A percentile compares a stretch with the other conserved stretches of the same genome.
phyloP scores from a whole-genome alignment of 768 basidiomycete species.

The Rickenella mellea region DNA sequence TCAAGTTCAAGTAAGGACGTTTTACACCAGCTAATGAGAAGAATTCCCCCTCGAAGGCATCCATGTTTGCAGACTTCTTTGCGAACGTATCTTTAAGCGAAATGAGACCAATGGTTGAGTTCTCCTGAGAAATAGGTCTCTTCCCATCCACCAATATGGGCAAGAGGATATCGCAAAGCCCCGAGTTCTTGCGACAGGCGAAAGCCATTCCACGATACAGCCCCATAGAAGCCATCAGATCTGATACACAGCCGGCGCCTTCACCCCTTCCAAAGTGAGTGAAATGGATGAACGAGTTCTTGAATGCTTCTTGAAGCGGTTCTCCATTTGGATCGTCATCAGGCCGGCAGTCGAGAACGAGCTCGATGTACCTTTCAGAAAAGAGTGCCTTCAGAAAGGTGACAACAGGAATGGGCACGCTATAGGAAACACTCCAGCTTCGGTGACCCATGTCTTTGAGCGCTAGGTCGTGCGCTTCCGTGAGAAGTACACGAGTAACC shows the following conservation, averaged over 20 bases:
- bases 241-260: conserved; percentile 14
- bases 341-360: conserved; percentile 12
- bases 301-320: conserved; percentile 13
- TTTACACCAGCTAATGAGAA: conserved; percentile 1
- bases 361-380: conserved; percentile 4
- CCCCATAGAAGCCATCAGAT: conserved; percentile 10
- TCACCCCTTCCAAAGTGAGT: conserved; percentile 20
- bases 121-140: conserved; percentile 3
- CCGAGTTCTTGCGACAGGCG: conserved; percentile 9
- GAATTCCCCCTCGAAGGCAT: conserved; percentile 3
- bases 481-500: conserved; percentile 15
- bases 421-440: conserved; percentile 7
- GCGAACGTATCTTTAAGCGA: conserved; percentile 12
- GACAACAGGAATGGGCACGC: conserved; percentile 11
- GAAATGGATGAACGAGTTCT: conserved; percentile 17
- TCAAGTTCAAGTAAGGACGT: conserved; percentile 13
- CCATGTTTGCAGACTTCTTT: neutral
- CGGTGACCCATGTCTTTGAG: too few species aligned
- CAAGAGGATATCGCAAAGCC: conserved; percentile 16
- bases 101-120: conserved; percentile 12
- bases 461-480: conserved; percentile 15
- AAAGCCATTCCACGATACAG: conserved; percentile 19
- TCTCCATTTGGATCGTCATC: conserved; percentile 10
- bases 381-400: conserved; percentile 15
- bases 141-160: conserved; percentile 15